phyloP scores from a whole-genome alignment of 2,329 filamentous ascomycete genomes.

The Colletotrichum tropicicola region DNA sequence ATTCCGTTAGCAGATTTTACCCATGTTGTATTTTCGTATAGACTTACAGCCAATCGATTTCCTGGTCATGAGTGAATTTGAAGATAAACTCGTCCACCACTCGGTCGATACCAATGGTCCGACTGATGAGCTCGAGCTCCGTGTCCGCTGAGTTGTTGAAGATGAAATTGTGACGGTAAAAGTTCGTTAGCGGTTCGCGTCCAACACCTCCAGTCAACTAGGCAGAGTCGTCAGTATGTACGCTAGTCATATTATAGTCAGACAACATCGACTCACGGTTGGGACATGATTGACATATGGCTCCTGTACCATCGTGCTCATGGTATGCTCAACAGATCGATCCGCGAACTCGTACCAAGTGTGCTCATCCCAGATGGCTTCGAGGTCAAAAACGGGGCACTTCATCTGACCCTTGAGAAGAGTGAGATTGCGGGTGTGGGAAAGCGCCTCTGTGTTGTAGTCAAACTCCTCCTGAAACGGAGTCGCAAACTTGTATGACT shows the following conservation, averaged over 20 bases:
- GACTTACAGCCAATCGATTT: slow-evolving; percentile 76
- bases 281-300: slow-evolving; percentile 84
- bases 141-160: slow-evolving; percentile 76
- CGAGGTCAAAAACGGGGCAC: slow-evolving; percentile 77
- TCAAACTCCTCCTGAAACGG: slow-evolving; percentile 61
- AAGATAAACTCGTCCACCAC: slow-evolving; percentile 77
- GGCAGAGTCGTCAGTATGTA: not conserved
- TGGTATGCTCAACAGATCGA: slow-evolving; percentile 76
- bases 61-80: slow-evolving; percentile 67
- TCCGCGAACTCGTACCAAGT: slow-evolving; percentile 75
- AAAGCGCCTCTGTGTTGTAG: slow-evolving; percentile 62
- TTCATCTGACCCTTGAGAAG: slow-evolving; percentile 70
- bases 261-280: slow-evolving; percentile 46
- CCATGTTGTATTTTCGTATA: no score
- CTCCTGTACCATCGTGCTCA: slow-evolving; percentile 82
- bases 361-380: slow-evolving; percentile 82
- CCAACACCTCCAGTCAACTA: slow-evolving; percentile 75
- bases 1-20: not conserved
- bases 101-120: slow-evolving; percentile 76
- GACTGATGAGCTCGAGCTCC: slow-evolving; percentile 72
- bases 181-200: slow-evolving; percentile 66
- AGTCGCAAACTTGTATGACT: slow-evolving; percentile 50
- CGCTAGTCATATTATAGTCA: not conserved
- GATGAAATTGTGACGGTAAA: slow-evolving; percentile 80
- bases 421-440: slow-evolving; percentile 71